Conservation (phyloP, 2,329 filamentous ascomycete species). For the Fonsecaea erecta region DNA sequence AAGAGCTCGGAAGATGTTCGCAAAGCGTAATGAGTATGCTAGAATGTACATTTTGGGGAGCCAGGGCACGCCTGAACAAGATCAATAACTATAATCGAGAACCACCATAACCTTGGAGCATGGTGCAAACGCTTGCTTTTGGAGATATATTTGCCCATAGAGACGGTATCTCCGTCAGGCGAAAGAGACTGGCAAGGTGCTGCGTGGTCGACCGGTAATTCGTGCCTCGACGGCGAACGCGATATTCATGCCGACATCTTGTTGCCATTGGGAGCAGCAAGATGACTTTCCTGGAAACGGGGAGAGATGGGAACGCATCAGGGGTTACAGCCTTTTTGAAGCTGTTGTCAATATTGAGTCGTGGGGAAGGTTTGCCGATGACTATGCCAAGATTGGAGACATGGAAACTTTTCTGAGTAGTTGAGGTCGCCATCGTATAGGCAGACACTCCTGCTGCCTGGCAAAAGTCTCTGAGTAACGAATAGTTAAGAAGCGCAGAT, state of each 20-base stretch:
- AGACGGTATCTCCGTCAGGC: neutral
- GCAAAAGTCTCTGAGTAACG: neutral
- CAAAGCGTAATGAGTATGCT: conserved; percentile 6
- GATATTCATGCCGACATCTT: neutral
- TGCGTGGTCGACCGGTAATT: no score
- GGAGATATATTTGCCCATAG: neutral
- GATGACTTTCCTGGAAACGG: neutral
- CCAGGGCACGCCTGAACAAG: neutral
- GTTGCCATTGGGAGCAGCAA: neutral
- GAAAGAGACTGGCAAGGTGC: no score
- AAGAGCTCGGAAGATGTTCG: conserved; percentile 7
- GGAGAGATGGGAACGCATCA: neutral
- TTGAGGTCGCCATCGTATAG: neutral
- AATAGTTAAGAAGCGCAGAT: neutral
- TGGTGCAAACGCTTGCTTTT: no score
- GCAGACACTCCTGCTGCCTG: neutral
- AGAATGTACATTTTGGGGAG: conserved; percentile 9
- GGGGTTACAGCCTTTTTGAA: neutral
- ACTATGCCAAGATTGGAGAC: neutral
- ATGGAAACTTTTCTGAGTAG: neutral
- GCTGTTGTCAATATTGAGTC: neutral
- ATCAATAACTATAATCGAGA: neutral
- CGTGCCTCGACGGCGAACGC: neutral
- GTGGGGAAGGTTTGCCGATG: neutral
- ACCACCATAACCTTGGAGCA: neutral